Evolutionary conservation across 768 basidiomycete species (phyloP).

Genomic region (Tylopilus sp.): DNA sequence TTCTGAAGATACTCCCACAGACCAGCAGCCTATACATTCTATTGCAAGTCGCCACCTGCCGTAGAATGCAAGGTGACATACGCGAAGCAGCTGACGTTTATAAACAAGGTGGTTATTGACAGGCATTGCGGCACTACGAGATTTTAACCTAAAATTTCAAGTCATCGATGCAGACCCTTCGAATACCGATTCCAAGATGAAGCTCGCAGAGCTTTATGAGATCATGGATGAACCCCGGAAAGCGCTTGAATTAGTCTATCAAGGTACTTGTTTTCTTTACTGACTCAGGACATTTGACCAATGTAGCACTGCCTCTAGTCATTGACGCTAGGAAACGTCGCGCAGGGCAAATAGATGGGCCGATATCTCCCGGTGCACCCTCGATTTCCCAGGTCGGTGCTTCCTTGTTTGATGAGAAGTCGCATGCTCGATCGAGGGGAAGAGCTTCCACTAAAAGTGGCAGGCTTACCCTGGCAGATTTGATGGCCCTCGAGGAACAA

Average conservation of each 20-base stretch:
- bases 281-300: conserved; percentile 40
- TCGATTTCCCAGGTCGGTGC: conserved; percentile 28
- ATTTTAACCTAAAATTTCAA: conserved; percentile 34
- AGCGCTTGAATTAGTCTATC: conserved; percentile 61
- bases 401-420: conserved; percentile 65
- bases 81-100: conserved; percentile 81
- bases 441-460: conserved; percentile 26
- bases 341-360: conserved; percentile 24
- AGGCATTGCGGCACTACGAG: neutral
- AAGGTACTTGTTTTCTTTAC: conserved; percentile 49
- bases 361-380: conserved; percentile 10
- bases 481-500: conserved; percentile 59
- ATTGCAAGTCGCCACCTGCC: conserved; percentile 77
- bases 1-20: conserved; percentile 34
- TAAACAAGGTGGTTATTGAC: conserved; percentile 57
- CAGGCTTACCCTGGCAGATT: conserved; percentile 54
- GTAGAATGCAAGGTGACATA: conserved; percentile 70
- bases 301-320: conserved; percentile 32
- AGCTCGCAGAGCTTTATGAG: conserved; percentile 88
- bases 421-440: conserved; percentile 35
- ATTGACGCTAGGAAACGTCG: conserved; percentile 60
- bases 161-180: conserved; percentile 73
- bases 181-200: conserved; percentile 82
- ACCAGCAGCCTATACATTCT: conserved; percentile 71
- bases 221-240: conserved; percentile 73